Evolutionary conservation across 108 stramenopile genomes (phyloP).

Genomic region (Fragilaria radians): DNA sequence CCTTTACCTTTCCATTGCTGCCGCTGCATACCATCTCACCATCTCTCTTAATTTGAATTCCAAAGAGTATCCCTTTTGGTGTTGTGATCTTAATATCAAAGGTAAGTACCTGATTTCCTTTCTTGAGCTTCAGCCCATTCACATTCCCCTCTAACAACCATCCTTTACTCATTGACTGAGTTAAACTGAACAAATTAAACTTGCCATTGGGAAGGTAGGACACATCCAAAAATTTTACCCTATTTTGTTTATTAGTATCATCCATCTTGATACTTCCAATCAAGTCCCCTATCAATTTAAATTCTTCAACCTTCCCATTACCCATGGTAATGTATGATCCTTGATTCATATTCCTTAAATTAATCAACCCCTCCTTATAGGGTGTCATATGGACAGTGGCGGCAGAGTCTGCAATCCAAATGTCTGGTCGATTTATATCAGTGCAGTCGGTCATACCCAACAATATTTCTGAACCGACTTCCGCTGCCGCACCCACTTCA

Average conservation of each 20-base stretch:
- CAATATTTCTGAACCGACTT: too few species aligned
- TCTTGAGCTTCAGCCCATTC: slow-evolving; percentile 11
- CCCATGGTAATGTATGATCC: neutral
- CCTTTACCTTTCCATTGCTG: too few species aligned
- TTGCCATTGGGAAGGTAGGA: slow-evolving; percentile 10
- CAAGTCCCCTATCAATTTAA: neutral
- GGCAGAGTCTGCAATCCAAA: neutral
- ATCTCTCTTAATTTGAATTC: slow-evolving; percentile 5
- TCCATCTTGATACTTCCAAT: neutral
- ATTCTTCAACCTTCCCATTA: neutral
- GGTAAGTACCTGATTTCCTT: slow-evolving; percentile 8
- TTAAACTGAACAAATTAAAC: too few species aligned
- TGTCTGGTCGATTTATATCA: too few species aligned
- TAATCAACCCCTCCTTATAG: neutral
- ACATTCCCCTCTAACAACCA: slow-evolving; percentile 23
- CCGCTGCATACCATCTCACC: too few species aligned
- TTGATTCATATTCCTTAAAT: neutral
- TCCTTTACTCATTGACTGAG: slow-evolving; percentile 13
- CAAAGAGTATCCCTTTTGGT: too few species aligned
- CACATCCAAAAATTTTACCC: neutral
- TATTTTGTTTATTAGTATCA: neutral
- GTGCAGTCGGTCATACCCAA: too few species aligned
- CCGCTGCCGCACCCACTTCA: too few species aligned
- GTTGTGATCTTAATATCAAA: slow-evolving; percentile 38
- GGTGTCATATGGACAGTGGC: neutral